Conservation (phyloP, 2,329 filamentous ascomycete species). For the Verticillium dahliae region DNA sequence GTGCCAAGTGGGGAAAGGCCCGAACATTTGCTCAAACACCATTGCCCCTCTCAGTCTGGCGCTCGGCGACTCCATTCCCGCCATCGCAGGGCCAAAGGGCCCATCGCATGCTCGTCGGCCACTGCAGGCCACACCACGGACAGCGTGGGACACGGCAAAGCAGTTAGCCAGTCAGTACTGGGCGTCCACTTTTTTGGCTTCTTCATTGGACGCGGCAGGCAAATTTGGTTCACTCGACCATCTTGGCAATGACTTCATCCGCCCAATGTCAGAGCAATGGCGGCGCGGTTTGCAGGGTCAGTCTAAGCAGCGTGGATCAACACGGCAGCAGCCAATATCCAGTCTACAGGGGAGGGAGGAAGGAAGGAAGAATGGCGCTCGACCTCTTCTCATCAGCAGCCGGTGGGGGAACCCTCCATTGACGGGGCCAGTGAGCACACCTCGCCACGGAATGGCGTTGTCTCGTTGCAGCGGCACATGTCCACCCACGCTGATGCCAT, state of each 20-base stretch:
- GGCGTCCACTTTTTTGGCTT: not conserved
- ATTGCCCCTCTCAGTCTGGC: not conserved
- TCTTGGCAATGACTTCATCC: not conserved
- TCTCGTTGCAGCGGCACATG: not conserved
- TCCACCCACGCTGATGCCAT: not conserved
- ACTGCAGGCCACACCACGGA: no score
- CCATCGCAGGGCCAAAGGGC: not conserved
- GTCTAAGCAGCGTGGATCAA: not conserved
- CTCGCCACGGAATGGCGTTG: not conserved
- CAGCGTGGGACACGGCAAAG: no score
- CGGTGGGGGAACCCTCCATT: not conserved
- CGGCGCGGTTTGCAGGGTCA: not conserved
- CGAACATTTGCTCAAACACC: not conserved
- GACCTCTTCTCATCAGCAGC: not conserved
- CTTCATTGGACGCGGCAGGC: not conserved
- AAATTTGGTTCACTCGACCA: not conserved
- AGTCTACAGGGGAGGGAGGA: not conserved
- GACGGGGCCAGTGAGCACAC: not conserved
- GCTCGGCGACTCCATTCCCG: not conserved
- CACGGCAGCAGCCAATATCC: not conserved
- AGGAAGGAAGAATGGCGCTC: not conserved
- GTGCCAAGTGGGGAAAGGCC: not conserved
- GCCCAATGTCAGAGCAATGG: not conserved
- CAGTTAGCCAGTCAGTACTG: not conserved
- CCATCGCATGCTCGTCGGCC: no score